A percentile compares a stretch with the other conserved stretches of the same genome.
These are phyloP conservation scores for Trichosporon sp. DNA, from an alignment of 1,284 basidiomycete species.

Conservation along the genomic window DNA sequence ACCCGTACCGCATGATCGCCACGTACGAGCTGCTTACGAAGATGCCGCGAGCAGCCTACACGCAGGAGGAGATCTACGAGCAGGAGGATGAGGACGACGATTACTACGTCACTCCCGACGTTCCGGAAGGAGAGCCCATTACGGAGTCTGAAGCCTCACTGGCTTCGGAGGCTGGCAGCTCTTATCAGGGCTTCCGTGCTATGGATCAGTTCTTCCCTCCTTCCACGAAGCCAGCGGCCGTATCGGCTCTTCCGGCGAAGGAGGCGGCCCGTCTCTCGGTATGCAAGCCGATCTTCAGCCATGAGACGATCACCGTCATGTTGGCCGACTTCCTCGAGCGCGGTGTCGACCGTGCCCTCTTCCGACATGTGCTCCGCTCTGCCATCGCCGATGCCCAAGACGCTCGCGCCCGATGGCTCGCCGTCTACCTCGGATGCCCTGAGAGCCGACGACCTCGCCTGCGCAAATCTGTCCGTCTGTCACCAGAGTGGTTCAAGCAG, in stretches of 20 bases:
- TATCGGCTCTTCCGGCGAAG: neutral
- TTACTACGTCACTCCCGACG: constrained; percentile 22
- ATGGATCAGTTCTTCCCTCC: constrained; percentile 23
- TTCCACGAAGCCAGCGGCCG: neutral
- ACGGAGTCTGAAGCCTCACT: neutral
- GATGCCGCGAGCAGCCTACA: neutral
- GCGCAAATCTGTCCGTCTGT: constrained; percentile 13
- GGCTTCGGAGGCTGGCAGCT: constrained; percentile 20
- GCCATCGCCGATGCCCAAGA: constrained; percentile 20
- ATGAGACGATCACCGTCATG: constrained; percentile 13
- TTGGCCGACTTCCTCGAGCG: constrained; percentile 17
- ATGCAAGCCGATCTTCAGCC: constrained; percentile 11
- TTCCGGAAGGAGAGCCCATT: constrained; percentile 1
- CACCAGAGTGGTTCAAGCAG: constrained; percentile 30
- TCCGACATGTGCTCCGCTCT: constrained; percentile 24
- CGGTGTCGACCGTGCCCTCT: neutral
- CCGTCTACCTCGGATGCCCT: constrained; percentile 24
- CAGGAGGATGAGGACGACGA: constrained; percentile 29
- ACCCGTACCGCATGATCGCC: constrained; percentile 25
- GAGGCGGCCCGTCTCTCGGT: neutral
- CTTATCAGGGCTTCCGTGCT: neutral
- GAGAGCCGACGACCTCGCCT: constrained; percentile 17
- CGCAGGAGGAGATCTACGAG: constrained; percentile 10
- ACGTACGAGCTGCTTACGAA: constrained; percentile 29
- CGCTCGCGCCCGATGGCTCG: constrained; percentile 22